Conservation (phyloP, 108 stramenopile genomes). For the Cylindrotheca fusiformis region DNA sequence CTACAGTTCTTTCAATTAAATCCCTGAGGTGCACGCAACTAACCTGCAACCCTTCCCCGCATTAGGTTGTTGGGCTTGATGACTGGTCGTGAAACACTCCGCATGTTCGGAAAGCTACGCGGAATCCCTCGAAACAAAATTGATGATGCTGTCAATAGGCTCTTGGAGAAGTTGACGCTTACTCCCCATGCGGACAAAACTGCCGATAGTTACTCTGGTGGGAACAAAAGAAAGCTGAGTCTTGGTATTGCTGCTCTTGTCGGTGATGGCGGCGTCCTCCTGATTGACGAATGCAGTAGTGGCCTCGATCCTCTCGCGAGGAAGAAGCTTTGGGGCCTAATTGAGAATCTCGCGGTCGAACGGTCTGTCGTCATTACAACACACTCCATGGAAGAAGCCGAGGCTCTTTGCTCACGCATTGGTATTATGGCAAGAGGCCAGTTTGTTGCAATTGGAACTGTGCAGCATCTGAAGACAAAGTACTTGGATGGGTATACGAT, state of each 20-base stretch:
- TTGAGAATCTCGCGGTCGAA: constrained; percentile 10
- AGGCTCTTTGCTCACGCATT: constrained; percentile 88
- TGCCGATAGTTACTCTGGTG: constrained; percentile 52
- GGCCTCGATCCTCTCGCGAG: constrained; percentile 67
- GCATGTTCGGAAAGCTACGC: constrained; percentile 80
- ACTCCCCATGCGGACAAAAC: constrained; percentile 41
- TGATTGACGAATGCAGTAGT: constrained; percentile 58
- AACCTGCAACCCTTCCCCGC: too few relatives aligned
- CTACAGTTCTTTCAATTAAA: too few relatives aligned
- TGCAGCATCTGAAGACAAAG: constrained; percentile 58
- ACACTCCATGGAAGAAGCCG: constrained; percentile 91
- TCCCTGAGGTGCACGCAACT: too few relatives aligned
- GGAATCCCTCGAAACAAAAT: constrained; percentile 41
- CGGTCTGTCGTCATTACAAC: constrained; percentile 61
- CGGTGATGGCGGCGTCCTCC: constrained; percentile 35
- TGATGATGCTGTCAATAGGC: constrained; percentile 25
- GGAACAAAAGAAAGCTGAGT: constrained; percentile 76
- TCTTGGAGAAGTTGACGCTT: constrained; percentile 58
- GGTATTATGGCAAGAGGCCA: constrained; percentile 87
- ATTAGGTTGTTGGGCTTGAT: constrained; percentile 80
- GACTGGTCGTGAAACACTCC: constrained; percentile 85
- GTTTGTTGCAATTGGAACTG: constrained; percentile 75
- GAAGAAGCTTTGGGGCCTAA: constrained; percentile 49
- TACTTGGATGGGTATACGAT: constrained; percentile 52
- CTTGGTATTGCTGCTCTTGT: constrained; percentile 58